phyloP scores from a whole-genome alignment of 2,329 filamentous ascomycete genomes.

The Aureobasidium sp. region DNA sequence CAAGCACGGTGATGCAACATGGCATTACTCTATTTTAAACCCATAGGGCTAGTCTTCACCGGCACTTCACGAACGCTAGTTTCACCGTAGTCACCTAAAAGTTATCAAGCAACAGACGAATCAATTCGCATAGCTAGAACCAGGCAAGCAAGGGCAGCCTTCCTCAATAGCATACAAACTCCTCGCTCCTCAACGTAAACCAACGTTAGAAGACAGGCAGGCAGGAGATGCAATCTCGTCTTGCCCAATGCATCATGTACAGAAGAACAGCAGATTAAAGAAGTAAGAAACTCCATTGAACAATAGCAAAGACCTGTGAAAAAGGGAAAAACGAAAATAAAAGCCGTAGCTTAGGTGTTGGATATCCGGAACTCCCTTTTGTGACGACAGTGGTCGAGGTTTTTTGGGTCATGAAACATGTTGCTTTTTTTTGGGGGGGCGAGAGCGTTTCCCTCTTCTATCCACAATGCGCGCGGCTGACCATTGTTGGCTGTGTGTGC shows the following conservation, averaged over 20 bases:
- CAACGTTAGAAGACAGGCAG: slow-evolving; percentile 16
- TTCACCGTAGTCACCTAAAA: not conserved
- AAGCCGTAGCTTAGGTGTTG: slow-evolving; percentile 10
- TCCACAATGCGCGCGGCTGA: slow-evolving; percentile 16
- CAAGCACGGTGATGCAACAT: slow-evolving; percentile 1
- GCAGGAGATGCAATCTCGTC: slow-evolving; percentile 23
- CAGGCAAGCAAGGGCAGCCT: slow-evolving; percentile 34
- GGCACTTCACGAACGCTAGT: not conserved
- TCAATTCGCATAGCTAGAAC: slow-evolving; percentile 12
- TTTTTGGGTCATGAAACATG: slow-evolving; percentile 16
- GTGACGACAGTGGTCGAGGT: slow-evolving; percentile 4
- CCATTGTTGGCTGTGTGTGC: slow-evolving; percentile 8
- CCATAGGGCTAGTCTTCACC: not conserved
- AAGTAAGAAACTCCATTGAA: slow-evolving; percentile 14
- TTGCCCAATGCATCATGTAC: slow-evolving; percentile 16
- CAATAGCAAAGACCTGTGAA: slow-evolving; percentile 9
- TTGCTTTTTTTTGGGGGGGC: slow-evolving; percentile 12
- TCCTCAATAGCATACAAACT: slow-evolving; percentile 33
- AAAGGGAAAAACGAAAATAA: not conserved
- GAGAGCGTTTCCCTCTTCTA: slow-evolving; percentile 19
- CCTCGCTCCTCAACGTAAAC: slow-evolving; percentile 14
- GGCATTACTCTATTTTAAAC: not conserved
- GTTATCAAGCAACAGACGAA: slow-evolving; percentile 4
- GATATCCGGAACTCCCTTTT: slow-evolving; percentile 20
- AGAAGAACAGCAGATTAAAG: slow-evolving; percentile 12